A percentile compares a stretch with the other conserved stretches of the same genome.
Conservation (phyloP, 441 rosid genomes). For the California macrophylla region DNA sequence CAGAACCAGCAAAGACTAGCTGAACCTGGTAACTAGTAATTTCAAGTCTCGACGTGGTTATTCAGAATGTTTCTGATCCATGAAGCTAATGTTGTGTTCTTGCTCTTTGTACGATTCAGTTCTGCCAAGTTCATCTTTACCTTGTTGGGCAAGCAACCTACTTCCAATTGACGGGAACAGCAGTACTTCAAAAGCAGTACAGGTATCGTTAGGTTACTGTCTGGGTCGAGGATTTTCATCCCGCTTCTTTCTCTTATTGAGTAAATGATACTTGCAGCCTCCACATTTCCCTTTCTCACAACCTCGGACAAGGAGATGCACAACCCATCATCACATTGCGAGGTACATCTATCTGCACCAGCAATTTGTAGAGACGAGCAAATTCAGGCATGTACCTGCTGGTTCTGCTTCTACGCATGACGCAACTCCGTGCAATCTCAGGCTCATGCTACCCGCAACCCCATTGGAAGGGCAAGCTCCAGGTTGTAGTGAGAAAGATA, state of each 20-base stretch:
- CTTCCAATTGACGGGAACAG: constrained; percentile 18
- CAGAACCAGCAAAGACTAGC: too few species aligned
- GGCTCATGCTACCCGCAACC: constrained; percentile 14
- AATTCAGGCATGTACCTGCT: constrained; percentile 25
- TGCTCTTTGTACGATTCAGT: not conserved
- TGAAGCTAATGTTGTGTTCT: constrained; percentile 7
- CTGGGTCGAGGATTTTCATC: too few species aligned
- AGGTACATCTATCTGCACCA: constrained; percentile 39
- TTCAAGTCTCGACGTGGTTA: not conserved
- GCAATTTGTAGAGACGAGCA: constrained; percentile 31
- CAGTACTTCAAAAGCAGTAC: constrained; percentile 10
- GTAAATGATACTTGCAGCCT: constrained; percentile 22
- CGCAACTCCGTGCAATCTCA: constrained; percentile 11
- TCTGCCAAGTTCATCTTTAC: not conserved
- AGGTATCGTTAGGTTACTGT: not conserved
- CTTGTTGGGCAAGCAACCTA: not conserved
- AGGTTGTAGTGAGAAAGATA: constrained; percentile 19
- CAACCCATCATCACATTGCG: constrained; percentile 41
- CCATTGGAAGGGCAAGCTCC: constrained; percentile 7
- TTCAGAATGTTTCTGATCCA: constrained; percentile 1
- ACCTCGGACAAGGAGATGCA: constrained; percentile 40
- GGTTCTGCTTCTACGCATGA: not conserved
- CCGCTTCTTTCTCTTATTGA: too few species aligned
- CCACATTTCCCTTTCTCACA: constrained; percentile 21
- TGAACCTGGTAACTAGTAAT: not conserved